Evolutionary conservation across 495 filamentous ascomycete species (phyloP).

Genomic region (Penicillium coffeae): DNA sequence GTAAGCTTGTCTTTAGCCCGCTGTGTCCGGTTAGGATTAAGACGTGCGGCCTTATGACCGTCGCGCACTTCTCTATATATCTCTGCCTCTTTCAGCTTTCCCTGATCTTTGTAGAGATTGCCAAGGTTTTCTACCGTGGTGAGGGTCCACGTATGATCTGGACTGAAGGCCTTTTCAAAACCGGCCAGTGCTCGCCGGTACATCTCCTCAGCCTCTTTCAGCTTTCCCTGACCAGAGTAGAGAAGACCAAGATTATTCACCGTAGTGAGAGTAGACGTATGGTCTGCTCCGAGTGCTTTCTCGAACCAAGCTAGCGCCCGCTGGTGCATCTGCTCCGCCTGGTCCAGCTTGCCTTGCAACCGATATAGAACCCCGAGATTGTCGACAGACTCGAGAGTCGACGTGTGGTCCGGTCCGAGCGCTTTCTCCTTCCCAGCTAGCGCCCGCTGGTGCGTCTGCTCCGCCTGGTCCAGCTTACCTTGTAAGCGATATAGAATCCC

Average conservation of each 20-base stretch:
- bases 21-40: too few relatives aligned
- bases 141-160: slow-evolving; percentile 31
- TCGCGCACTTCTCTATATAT: too few relatives aligned
- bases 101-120: slow-evolving; percentile 23
- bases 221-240: slow-evolving; percentile 30
- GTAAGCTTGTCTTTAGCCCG: too few relatives aligned
- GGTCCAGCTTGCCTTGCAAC: slow-evolving; percentile 23
- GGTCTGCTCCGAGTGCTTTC: slow-evolving; percentile 28
- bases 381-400: too few relatives aligned
- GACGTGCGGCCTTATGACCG: too few relatives aligned
- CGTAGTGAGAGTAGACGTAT: slow-evolving; percentile 26
- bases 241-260: slow-evolving; percentile 33
- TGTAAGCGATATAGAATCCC: too few relatives aligned
- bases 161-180: slow-evolving; percentile 32
- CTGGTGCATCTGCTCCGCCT: slow-evolving; percentile 31
- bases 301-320: slow-evolving; percentile 31
- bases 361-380: slow-evolving; percentile 24
- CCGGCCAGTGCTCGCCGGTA: slow-evolving; percentile 26
- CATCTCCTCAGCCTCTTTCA: slow-evolving; percentile 33
- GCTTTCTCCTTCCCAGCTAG: neutral
- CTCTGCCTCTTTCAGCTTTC: slow-evolving; percentile 32
- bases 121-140: slow-evolving; percentile 34
- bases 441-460: slow-evolving; percentile 9
- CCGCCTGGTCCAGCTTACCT: slow-evolving; percentile 6
- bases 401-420: too few relatives aligned